These are phyloP conservation scores for Plasmopara viticola DNA, from an alignment of 352 stramenopile species.

Conservation along the genomic window DNA sequence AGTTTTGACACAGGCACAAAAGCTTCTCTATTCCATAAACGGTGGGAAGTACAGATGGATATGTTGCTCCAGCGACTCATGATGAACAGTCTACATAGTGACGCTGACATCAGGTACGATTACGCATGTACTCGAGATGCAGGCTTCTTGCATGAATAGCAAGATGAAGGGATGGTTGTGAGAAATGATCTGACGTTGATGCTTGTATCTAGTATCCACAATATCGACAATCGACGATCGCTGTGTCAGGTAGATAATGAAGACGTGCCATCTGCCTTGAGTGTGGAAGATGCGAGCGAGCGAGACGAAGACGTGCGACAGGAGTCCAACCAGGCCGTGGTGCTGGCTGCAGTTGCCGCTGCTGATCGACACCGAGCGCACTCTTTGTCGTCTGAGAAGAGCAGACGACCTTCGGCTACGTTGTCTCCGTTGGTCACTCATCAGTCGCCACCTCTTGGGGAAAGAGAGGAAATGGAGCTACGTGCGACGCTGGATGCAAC, in stretches of 20 bases:
- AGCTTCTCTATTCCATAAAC: conserved; percentile 32
- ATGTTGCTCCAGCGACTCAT: conserved; percentile 79
- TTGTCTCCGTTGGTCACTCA: conserved; percentile 17
- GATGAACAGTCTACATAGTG: conserved; percentile 70
- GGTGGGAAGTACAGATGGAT: conserved; percentile 84
- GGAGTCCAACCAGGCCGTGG: conserved; percentile 35
- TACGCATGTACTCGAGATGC: too few species aligned
- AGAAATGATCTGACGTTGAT: conserved; percentile 11
- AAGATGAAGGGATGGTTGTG: conserved; percentile 5
- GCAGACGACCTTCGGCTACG: conserved; percentile 13
- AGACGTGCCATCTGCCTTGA: conserved; percentile 4
- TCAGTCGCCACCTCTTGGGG: conserved; percentile 10
- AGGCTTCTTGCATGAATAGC: too few species aligned
- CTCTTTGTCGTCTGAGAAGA: conserved; percentile 38
- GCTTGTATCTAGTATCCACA: conserved; percentile 45
- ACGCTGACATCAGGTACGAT: conserved; percentile 60
- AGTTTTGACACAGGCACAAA: background rate
- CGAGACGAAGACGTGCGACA: conserved; percentile 28
- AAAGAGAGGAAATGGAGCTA: conserved; percentile 19
- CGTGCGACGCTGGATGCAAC: conserved; percentile 30
- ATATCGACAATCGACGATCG: conserved; percentile 60
- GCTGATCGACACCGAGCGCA: conserved; percentile 36
- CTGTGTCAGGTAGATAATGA: conserved; percentile 36
- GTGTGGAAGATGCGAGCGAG: conserved; percentile 4
- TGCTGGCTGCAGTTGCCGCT: conserved; percentile 34